Conservation (phyloP, 2,329 filamentous ascomycete species). For the Calonectria hawksworthii region DNA sequence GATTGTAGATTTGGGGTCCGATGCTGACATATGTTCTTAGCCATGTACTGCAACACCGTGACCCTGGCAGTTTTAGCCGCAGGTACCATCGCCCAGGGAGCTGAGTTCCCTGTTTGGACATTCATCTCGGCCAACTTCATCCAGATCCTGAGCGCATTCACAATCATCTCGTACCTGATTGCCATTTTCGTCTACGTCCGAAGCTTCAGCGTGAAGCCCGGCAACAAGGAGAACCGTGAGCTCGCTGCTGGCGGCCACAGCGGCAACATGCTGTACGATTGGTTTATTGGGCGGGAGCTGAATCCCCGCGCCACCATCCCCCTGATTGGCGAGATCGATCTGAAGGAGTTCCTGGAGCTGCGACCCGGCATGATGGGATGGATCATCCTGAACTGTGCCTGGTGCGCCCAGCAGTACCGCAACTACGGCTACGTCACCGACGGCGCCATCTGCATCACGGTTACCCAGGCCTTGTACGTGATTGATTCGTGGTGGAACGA, state of each 20-base stretch:
- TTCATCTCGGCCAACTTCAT: conserved; percentile 94
- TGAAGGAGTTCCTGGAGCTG: conserved; percentile 91
- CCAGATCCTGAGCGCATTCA: conserved; percentile 86
- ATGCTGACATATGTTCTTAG: conserved; percentile 57
- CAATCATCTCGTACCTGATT: conserved; percentile 80
- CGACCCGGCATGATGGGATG: conserved; percentile 93
- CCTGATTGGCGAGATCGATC: conserved; percentile 86
- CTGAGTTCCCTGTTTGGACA: conserved; percentile 89
- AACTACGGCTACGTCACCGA: conserved; percentile 87
- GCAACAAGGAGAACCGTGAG: conserved; percentile 79
- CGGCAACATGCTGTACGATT: conserved; percentile 93
- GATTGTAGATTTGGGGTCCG: conserved; percentile 3
- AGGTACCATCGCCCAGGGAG: conserved; percentile 82
- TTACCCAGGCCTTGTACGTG: conserved; percentile 85
- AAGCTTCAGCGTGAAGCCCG: conserved; percentile 86
- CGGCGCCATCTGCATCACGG: conserved; percentile 84
- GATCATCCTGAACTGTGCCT: conserved; percentile 87
- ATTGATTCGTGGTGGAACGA: conserved; percentile 91
- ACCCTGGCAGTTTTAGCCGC: conserved; percentile 79
- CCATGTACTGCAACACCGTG: conserved; percentile 80
- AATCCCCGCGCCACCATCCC: conserved; percentile 89
- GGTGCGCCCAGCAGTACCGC: conserved; percentile 89
- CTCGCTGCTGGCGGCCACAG: conserved; percentile 85
- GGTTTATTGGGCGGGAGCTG: conserved; percentile 95
- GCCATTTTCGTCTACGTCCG: conserved; percentile 85